Conservation (phyloP, 2,329 filamentous ascomycete genomes). For the Aspergillus novoparasiticus region DNA sequence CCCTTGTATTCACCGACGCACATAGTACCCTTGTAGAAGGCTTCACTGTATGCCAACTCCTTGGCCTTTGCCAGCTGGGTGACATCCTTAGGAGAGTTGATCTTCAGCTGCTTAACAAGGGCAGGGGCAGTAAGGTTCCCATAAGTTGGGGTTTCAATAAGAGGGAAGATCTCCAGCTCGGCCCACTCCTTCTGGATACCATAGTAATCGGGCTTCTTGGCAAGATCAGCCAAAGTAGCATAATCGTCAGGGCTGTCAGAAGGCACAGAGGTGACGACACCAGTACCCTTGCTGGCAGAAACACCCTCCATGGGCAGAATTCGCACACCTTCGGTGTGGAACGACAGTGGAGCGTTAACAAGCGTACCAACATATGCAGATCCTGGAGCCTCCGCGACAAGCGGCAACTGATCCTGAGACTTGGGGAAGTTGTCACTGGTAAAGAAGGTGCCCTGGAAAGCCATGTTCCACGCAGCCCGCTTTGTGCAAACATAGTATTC, state of each 20-base stretch:
- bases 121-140: slow-evolving; percentile 81
- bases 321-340: slow-evolving; percentile 79
- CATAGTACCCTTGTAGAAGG: slow-evolving; percentile 94
- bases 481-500: slow-evolving; percentile 86
- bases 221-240: slow-evolving; percentile 81
- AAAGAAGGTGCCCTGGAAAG: slow-evolving; percentile 85
- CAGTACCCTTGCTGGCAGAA: slow-evolving; percentile 89
- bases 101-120: slow-evolving; percentile 91
- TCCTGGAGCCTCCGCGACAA: slow-evolving; percentile 74
- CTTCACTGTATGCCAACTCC: slow-evolving; percentile 94
- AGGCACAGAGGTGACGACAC: slow-evolving; percentile 92
- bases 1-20: slow-evolving; percentile 85
- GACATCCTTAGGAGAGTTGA: slow-evolving; percentile 91
- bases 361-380: slow-evolving; percentile 84
- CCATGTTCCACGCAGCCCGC: slow-evolving; percentile 89
- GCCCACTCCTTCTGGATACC: slow-evolving; percentile 97
- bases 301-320: slow-evolving; percentile 96
- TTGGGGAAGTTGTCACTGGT: slow-evolving; percentile 49
- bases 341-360: slow-evolving; percentile 83
- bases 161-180: slow-evolving; percentile 82
- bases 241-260: slow-evolving; percentile 96
- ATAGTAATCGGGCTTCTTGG: slow-evolving; percentile 95
- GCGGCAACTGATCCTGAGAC: slow-evolving; percentile 71
- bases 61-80: slow-evolving; percentile 92
- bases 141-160: slow-evolving; percentile 86